Evolutionary conservation across 306 rosid genomes (phyloP).

Genomic region (Luffa aegyptiaca): DNA sequence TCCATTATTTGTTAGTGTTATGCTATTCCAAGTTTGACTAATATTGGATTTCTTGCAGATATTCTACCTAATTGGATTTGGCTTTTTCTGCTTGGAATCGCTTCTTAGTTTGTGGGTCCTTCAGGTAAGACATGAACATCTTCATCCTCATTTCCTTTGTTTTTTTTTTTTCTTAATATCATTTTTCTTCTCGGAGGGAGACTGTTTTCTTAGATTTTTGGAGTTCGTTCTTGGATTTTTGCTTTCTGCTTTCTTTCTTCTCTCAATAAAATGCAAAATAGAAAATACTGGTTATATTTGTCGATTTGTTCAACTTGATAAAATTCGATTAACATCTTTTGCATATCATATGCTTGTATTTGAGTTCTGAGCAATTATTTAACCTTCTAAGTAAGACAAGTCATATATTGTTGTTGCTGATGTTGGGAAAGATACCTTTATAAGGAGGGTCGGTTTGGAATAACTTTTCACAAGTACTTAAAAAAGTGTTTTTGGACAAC

Average conservation of each 20-base stretch:
- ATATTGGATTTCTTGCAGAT: slow-evolving; percentile 40
- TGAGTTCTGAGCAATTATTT: neutral
- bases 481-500: too few relatives aligned
- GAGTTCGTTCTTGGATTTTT: neutral
- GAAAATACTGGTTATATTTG: neutral
- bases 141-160: neutral
- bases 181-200: neutral
- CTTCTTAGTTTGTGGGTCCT: slow-evolving; percentile 96
- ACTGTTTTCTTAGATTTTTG: neutral
- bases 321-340: neutral
- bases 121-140: slow-evolving; percentile 45
- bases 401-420: neutral
- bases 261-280: neutral
- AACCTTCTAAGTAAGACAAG: neutral
- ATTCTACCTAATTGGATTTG: slow-evolving; percentile 88
- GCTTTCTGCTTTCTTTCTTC: neutral
- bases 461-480: too few relatives aligned
- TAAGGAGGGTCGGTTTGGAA: neutral
- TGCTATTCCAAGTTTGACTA: slow-evolving; percentile 1
- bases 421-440: neutral
- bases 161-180: neutral
- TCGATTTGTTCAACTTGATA: neutral
- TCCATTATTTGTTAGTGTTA: neutral
- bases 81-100: slow-evolving; percentile 84
- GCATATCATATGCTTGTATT: neutral